Base-by-base conservation (phyloP, 768 basidiomycete species). In the Naganishia friedmannii region DNA sequence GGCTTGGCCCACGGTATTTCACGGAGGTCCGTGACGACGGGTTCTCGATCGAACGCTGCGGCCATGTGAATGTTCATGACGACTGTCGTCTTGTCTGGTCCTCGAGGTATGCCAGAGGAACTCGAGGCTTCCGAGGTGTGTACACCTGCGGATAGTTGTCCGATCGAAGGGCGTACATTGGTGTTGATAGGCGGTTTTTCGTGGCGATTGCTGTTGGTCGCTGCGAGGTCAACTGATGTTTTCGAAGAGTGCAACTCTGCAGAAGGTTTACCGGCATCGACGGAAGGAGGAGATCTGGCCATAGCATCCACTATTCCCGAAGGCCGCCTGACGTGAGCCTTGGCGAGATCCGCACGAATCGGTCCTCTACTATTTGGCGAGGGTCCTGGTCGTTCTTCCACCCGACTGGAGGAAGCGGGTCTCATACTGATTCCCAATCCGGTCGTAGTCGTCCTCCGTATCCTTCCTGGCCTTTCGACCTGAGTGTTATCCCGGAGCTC, bases 11-110 rank as follows among this genome's bases (percentile, higher is more conserved):
- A 73, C 2, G 68, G 66, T 26, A 73, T 69, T 32, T 70, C 55
- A 13, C 51, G 39, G 15, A 57, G 45, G 31, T 70, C 69, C 21
- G 67, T 67, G 3, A 73, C 72, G 29, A 60, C 67, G 31, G 56
- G 67, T 17, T 56, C 58, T 45, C 72, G 65, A 39, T 65, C 60
- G 42, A 73, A 73, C 19, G 67, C 72, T 10, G 39, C 51, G 0
- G 72, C 28, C 65, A 66, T 58, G 55, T 73, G 72, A 6, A 70
- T 73, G 46, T 73, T 70, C 48, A 73, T 66, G 23, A 63, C 60
- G 42, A 63, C 60, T 21, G 60, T 63, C 12, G 60, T 63, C 23
- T 45, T 42, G 21, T 63, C 60, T 26, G 60, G 9, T 26, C 28
- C 39, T 26, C 39, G 23, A 46, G 48, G n/a, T 21, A 51, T 51